phyloP scores from a whole-genome alignment of 768 basidiomycete genomes.

The Mycena sanguinolenta region DNA sequence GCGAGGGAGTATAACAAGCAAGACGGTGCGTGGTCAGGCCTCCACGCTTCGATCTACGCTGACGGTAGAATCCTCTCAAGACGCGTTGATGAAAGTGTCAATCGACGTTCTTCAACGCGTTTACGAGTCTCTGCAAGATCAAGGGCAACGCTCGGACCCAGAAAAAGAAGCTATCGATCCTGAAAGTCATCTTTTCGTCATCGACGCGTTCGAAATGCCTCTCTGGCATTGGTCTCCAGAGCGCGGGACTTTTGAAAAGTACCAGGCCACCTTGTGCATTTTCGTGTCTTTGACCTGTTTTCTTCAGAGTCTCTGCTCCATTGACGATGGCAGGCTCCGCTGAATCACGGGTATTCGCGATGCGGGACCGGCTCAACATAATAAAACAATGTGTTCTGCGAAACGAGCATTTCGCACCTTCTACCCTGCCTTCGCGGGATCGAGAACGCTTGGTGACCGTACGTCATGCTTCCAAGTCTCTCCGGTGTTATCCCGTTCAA shows the following conservation, averaged over 20 bases:
- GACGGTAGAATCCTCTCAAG: conserved; percentile 51
- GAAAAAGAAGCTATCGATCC: conserved; percentile 81
- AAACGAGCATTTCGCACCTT: conserved; percentile 98
- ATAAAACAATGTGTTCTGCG: conserved; percentile 94
- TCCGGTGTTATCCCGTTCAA: not conserved
- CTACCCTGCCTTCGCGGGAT: conserved; percentile 91
- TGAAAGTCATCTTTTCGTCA: conserved; percentile 83
- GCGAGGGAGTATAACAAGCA: conserved; percentile 92
- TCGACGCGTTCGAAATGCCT: conserved; percentile 97
- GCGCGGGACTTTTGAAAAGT: conserved; percentile 92
- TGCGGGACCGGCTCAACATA: conserved; percentile 89
- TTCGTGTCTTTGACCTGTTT: conserved; percentile 13
- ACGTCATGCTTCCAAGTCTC: conserved; percentile 42
- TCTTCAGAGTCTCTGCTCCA: conserved; percentile 62
- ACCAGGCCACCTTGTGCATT: conserved; percentile 36
- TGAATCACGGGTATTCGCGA: conserved; percentile 81
- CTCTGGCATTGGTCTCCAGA: conserved; percentile 92
- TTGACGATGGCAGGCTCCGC: conserved; percentile 86
- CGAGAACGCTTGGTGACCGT: conserved; percentile 91
- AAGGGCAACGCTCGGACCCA: conserved; percentile 61
- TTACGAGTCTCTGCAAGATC: conserved; percentile 80
- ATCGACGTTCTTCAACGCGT: conserved; percentile 75
- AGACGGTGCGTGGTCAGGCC: conserved; percentile 67
- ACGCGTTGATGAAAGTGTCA: conserved; percentile 88
- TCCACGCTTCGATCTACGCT: not conserved